Percentiles rank a stretch among this genome's conserved stretches.
These are phyloP conservation scores for Aphanomyces euteiches DNA, from an alignment of 352 stramenopile genomes.

Conservation along the genomic window DNA sequence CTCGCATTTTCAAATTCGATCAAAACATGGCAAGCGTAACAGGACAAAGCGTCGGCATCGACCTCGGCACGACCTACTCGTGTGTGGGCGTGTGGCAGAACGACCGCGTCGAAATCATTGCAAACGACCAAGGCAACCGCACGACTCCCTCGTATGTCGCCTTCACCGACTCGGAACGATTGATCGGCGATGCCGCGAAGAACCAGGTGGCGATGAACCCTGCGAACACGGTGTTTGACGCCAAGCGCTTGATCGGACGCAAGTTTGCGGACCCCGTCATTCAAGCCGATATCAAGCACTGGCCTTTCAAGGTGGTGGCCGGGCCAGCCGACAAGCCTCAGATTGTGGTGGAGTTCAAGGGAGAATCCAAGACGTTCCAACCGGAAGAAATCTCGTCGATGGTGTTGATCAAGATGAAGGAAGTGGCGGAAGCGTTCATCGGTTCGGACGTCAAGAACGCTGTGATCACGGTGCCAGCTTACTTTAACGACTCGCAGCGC, in stretches of 20 bases:
- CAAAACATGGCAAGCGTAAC: neutral
- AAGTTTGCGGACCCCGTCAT: constrained; percentile 90
- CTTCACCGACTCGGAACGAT: constrained; percentile 72
- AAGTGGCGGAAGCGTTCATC: constrained; percentile 75
- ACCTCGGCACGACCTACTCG: constrained; percentile 92
- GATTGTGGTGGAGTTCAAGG: constrained; percentile 83
- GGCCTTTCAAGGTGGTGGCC: constrained; percentile 76
- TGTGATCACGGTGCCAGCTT: constrained; percentile 96
- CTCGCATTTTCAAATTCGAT: neutral
- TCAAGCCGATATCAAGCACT: constrained; percentile 67
- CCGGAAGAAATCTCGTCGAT: constrained; percentile 88
- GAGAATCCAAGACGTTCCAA: constrained; percentile 71
- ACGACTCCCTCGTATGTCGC: constrained; percentile 91
- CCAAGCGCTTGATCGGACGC: constrained; percentile 94
- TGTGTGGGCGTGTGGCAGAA: constrained; percentile 94
- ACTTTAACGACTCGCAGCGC: constrained; percentile 95
- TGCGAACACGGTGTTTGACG: constrained; percentile 94
- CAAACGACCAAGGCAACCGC: constrained; percentile 74
- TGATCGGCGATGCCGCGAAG: constrained; percentile 86
- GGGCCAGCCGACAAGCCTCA: constrained; percentile 71
- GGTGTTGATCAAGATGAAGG: constrained; percentile 81
- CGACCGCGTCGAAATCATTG: constrained; percentile 55
- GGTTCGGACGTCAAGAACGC: constrained; percentile 62
- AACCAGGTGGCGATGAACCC: constrained; percentile 90
- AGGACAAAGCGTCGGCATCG: constrained; percentile 55